phyloP scores from a whole-genome alignment of 2,329 filamentous ascomycete species.

The Ophiostoma sp. region DNA sequence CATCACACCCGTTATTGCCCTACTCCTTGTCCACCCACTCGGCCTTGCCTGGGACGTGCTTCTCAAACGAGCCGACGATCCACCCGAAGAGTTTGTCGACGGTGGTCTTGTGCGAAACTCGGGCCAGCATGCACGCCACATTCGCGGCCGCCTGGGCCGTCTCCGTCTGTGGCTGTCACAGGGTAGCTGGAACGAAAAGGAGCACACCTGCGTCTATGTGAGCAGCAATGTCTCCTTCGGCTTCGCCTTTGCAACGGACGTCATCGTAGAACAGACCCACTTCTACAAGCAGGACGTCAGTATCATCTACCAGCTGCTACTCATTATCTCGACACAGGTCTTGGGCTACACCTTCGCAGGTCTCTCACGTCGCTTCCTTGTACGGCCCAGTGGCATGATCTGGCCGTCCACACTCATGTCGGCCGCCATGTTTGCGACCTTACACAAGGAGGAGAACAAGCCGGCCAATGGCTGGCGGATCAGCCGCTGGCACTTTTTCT shows the following conservation, averaged over 20 bases:
- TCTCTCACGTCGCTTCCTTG: slow-evolving; percentile 75
- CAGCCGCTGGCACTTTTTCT: slow-evolving; percentile 81
- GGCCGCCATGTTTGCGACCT: slow-evolving; percentile 82
- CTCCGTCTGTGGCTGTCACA: slow-evolving; percentile 74
- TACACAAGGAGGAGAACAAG: slow-evolving; percentile 83
- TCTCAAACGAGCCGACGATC: slow-evolving; percentile 64
- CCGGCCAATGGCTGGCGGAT: slow-evolving; percentile 80
- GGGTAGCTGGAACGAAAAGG: slow-evolving; percentile 83
- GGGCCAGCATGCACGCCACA: slow-evolving; percentile 15
- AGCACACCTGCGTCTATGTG: slow-evolving; percentile 85
- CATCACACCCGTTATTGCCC: slow-evolving; percentile 84
- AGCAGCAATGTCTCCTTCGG: slow-evolving; percentile 88
- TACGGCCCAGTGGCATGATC: slow-evolving; percentile 85
- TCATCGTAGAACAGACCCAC: slow-evolving; percentile 85
- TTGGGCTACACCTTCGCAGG: slow-evolving; percentile 85
- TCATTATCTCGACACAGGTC: slow-evolving; percentile 84
- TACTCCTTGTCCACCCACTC: slow-evolving; percentile 80
- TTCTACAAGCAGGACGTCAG: slow-evolving; percentile 83
- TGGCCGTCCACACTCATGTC: slow-evolving; percentile 89
- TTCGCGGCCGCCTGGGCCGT: slow-evolving; percentile 41
- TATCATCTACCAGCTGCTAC: slow-evolving; percentile 75
- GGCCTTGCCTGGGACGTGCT: slow-evolving; percentile 76
- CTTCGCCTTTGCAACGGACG: slow-evolving; percentile 85
- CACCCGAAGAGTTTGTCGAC: slow-evolving; percentile 50
- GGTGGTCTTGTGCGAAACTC: slow-evolving; percentile 37